Evolutionary conservation across 352 stramenopile genomes (phyloP), one percentile per base, ranked within the genome.

Genomic region (Phytophthora fragariae): DNA sequence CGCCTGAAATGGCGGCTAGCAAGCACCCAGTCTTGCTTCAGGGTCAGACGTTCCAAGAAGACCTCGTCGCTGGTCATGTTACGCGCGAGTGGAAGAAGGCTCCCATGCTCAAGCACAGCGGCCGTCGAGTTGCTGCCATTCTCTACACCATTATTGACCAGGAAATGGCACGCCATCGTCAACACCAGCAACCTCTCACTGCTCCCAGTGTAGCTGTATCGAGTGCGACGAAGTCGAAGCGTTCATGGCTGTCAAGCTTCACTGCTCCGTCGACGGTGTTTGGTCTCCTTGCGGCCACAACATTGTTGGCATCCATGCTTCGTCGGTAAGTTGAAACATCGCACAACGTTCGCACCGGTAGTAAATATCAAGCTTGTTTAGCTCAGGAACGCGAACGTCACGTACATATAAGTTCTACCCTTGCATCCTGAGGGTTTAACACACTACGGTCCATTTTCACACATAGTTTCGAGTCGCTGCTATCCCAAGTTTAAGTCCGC

Each of bases 81-180:
- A 57, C 70, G 29, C 78, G 76, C 12, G 88, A 96, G 58, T 96
- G 89, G 89, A 83, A 95, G 56, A 96, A 96, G 60, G 72, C 85
- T 31, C 82, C 79, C 3, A 96, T 96, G 89, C 92, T 96, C 73
- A 94, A 94, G 61, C 89, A 96, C 74, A 90, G 83, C 57, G 89
- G 88, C 17, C 82, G 85, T 60, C 88, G 89, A 55, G 86, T 96
- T 24, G 79, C 86, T 33, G 82, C 80, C 7, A 96, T 96, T 78
- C 81, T 96, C 56, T 96, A 96, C 56, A 86, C 83, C 27, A 93
- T 96, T 70, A 96, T 96, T 37, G 89, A 95, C 64, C 84, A 93
- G 59, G 89, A 96, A 68, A 84, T 96, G 60, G 84, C 88, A 50
- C 68, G 68, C 15, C 74, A 82, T 27, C 72, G 76, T 57, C 70